Evolutionary conservation across 1,284 basidiomycete species (phyloP), one percentile per base, ranked within the genome.

Genomic region (Fomitopsis palustris): DNA sequence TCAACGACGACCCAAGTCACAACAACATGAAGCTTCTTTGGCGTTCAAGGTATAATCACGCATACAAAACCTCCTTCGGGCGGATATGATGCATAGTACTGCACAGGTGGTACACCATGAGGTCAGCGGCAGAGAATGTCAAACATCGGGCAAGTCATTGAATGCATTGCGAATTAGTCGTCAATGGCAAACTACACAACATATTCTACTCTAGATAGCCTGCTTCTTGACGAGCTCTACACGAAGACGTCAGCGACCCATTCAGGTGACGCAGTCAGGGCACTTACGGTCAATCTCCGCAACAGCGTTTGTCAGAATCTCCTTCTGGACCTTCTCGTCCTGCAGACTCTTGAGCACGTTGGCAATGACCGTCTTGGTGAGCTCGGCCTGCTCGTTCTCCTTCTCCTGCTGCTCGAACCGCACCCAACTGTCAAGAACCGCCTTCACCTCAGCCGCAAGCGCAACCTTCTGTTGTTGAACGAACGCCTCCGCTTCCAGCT

Each of bases 351-450:
- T 86, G 67, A 93, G 80, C 56, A 98, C 94, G 75, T 92, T 94
- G 66, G 86, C 84, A 68, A 96, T 91, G 71, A 99, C 90, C 59
- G 82, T 79, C 82, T 91, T 89, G 64, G 95, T 90, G 57, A 99
- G 87, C 57, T 93, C 90, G 37, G 85, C 82, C 85, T 99, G 97
- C 81, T 99, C 95, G 70, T 84, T 90, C 83, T 99, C 96, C 80
- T 97, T 95, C 74, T 89, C 83, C 77, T 96, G 93, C 73, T 97
- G 95, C 82, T 99, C 96, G 78, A 87, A 96, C 72, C 96, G 92
- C 62, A 96, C 96, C 96, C 96, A 98, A 74, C 91, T 93, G 83
- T 99, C 97, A 61, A 99, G 86, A 39, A 99, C 96, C 39, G 88
- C 69, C 82, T 98, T 99, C 75, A 98, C 82, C 80, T 99, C 97